These are phyloP conservation scores for Hemileccinum impolitum DNA, from an alignment of 768 basidiomycete species.

Conservation along the genomic window DNA sequence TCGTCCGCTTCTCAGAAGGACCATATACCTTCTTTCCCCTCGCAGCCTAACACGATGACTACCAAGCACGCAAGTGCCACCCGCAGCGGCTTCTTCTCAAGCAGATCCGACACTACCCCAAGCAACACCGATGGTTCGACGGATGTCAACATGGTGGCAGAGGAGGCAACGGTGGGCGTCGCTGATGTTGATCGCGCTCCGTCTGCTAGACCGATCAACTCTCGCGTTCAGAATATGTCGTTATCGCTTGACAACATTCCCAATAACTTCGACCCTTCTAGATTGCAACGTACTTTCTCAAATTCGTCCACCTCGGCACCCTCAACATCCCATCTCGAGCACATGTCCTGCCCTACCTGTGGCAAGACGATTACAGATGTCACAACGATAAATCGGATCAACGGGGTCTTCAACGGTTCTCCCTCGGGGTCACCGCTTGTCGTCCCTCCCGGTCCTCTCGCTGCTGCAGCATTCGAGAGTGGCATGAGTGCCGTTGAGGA, in stretches of 20 bases:
- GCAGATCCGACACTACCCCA: slow-evolving; percentile 20
- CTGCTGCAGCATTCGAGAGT: slow-evolving; percentile 52
- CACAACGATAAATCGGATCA: slow-evolving; percentile 33
- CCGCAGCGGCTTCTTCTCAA: slow-evolving; percentile 22
- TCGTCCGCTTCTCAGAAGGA: slow-evolving; percentile 28
- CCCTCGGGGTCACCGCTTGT: slow-evolving; percentile 40
- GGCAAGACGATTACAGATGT: slow-evolving; percentile 48
- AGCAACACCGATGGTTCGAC: slow-evolving; percentile 6
- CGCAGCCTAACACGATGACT: slow-evolving; percentile 26
- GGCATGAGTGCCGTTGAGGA: slow-evolving; percentile 74
- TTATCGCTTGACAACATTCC: slow-evolving; percentile 53
- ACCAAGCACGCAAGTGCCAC: slow-evolving; percentile 12
- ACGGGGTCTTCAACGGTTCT: slow-evolving; percentile 22
- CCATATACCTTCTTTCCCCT: slow-evolving; percentile 8
- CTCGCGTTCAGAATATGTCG: slow-evolving; percentile 39
- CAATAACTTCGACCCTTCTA: slow-evolving; percentile 36
- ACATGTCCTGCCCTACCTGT: slow-evolving; percentile 53
- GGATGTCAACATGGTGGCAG: slow-evolving; percentile 31
- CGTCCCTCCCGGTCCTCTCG: slow-evolving; percentile 54
- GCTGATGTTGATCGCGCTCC: slow-evolving; percentile 21
- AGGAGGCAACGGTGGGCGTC: slow-evolving; percentile 25
- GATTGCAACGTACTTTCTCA: slow-evolving; percentile 30
- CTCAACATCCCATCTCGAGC: slow-evolving; percentile 38
- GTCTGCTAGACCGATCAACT: slow-evolving; percentile 23
- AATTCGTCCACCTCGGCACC: slow-evolving; percentile 42